Conservation (phyloP, 1,284 basidiomycete species). For the Papiliotrema terrestris region DNA sequence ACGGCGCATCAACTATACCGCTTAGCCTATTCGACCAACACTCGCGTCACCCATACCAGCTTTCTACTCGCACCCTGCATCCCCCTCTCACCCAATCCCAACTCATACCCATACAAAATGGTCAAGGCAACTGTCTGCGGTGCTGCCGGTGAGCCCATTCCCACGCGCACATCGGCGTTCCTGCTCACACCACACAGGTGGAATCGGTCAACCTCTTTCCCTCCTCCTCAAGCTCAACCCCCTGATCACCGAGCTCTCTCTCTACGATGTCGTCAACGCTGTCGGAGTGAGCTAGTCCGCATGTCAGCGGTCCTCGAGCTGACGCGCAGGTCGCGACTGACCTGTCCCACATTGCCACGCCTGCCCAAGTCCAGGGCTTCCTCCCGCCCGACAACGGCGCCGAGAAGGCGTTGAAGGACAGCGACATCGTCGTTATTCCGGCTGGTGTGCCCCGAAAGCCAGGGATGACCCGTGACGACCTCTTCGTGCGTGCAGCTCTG, state of each 20-base stretch:
- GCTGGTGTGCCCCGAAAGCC: conserved; percentile 96
- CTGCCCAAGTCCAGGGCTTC: conserved; percentile 65
- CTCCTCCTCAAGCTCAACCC: conserved; percentile 86
- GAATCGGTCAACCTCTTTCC: conserved; percentile 86
- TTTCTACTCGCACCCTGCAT: neutral
- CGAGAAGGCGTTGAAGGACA: conserved; percentile 44
- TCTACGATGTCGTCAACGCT: conserved; percentile 70
- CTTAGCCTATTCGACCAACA: no score
- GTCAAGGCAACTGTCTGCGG: conserved; percentile 91
- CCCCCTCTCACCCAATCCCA: neutral
- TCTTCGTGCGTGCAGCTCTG: conserved; percentile 72
- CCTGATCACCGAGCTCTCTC: conserved; percentile 76
- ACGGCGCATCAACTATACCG: no score
- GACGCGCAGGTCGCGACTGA: conserved; percentile 68
- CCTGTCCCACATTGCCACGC: conserved; percentile 89
- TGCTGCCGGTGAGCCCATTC: conserved; percentile 66
- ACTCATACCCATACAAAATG: conserved; percentile 53
- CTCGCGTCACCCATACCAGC: neutral
- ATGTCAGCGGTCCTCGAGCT: neutral
- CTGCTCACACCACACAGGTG: conserved; percentile 30
- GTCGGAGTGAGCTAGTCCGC: conserved; percentile 40
- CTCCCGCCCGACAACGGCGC: conserved; percentile 48
- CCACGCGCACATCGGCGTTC: neutral
- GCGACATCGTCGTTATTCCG: conserved; percentile 85
- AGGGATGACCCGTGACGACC: conserved; percentile 78